Base-by-base conservation (phyloP, 225 moss, liverwort and hornwort species). In the Neckera pumila region DNA sequence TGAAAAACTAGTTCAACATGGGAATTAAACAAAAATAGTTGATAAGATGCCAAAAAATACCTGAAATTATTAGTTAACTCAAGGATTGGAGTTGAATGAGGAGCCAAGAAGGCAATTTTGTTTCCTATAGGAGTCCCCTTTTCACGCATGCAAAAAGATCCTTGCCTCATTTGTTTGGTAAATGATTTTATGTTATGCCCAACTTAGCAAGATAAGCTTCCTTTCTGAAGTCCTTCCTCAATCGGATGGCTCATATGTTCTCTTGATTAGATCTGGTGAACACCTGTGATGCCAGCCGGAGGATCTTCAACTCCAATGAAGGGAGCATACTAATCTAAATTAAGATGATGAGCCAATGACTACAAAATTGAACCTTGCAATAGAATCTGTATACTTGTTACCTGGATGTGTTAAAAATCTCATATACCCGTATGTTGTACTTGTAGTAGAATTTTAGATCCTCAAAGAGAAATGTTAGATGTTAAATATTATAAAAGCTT, bases 331-430 rank as follows among this genome's bases (percentile, higher is more conserved):
- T 78, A 14, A 53, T 22, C 34, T 8, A 34, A 34, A 53, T 76
- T 34, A 22, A 36, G 21, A 23, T 20, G 23, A 54, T 0, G 1
- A 22, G 8, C 0, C 0, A 0, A 76, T 53, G 36, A 23, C 9
- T 53, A 36, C 1, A 0, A 76, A 53, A 54, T 76, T 8, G 5
- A 34, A 51, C 20, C 19, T 43, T 16, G 4, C 1, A 42, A 0
- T 70, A 2, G 0, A 26, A 27, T 3, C 4, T 16, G 45, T 10
- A 45, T 9, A 2, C 13, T 76, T 76, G 5, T 51, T 30, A 76
- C 4, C 7, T 34, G 4, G 2, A 73, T 17, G 30, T 10, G 0
- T 45, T 17, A 42, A 72, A 75, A 51, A 49, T 8, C 11, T 21
- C 12, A 74, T 30, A 18, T 19, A 42, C 49, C 13, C 3, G 13